Evolutionary conservation across 306 rosid genomes (phyloP).

Genomic region (Fagus crenata): DNA sequence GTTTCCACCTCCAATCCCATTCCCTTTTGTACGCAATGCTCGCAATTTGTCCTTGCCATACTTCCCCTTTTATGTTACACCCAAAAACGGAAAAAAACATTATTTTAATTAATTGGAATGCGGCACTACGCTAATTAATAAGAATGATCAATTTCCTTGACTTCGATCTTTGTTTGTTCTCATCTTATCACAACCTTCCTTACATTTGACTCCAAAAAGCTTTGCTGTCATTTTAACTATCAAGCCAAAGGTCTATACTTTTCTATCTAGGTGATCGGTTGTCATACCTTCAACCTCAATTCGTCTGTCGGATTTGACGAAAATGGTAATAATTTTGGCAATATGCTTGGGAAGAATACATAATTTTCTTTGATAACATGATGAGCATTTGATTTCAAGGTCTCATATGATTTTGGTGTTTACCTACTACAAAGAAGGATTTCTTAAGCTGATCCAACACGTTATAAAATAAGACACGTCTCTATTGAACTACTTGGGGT

Average conservation of each 20-base stretch:
- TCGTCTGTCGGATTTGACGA: no score
- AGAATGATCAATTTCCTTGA: neutral
- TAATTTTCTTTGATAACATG: slow-evolving; percentile 15
- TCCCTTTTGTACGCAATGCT: no score
- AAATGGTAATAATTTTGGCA: neutral
- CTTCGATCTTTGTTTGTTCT: neutral
- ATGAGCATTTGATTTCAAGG: slow-evolving; percentile 34
- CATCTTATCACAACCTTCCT: slow-evolving; percentile 28
- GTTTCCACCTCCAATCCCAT: no score
- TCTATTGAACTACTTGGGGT: no score
- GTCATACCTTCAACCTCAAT: slow-evolving; percentile 36
- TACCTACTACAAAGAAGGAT: slow-evolving; percentile 34
- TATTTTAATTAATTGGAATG: neutral
- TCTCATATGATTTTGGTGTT: slow-evolving; percentile 32
- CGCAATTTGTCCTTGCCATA: no score
- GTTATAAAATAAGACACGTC: no score
- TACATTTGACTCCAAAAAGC: slow-evolving; percentile 41
- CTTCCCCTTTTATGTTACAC: neutral
- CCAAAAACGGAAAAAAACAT: neutral
- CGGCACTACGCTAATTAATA: neutral
- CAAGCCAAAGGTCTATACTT: slow-evolving; percentile 17
- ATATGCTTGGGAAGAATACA: slow-evolving; percentile 29
- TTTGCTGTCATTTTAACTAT: slow-evolving; percentile 16
- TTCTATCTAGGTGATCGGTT: slow-evolving; percentile 36
- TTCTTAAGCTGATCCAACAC: neutral